Conservation (phyloP, 108 stramenopile species). For the Tribonema minus region DNA sequence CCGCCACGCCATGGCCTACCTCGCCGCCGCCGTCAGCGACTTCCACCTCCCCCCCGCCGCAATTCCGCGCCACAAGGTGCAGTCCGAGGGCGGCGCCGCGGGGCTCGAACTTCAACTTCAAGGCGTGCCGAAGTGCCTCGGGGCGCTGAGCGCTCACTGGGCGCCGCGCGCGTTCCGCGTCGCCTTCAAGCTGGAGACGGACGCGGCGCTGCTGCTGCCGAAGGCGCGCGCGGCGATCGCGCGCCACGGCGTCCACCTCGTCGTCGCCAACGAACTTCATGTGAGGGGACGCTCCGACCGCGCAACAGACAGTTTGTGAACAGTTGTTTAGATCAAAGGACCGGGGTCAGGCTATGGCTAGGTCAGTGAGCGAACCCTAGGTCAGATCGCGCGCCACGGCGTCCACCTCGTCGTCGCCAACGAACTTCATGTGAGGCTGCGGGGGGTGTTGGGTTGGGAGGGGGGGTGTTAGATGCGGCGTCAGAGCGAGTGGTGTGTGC, state of each 20-base stretch:
- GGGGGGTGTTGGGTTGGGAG: not conserved
- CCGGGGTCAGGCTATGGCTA: no score
- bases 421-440: conserved; percentile 56
- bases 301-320: conserved; percentile 47
- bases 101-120: conserved; percentile 34
- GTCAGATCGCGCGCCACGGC: conserved; percentile 56
- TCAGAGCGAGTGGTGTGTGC: not conserved
- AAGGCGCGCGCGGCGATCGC: conserved; percentile 78
- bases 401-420: conserved; percentile 95
- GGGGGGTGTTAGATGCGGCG: not conserved
- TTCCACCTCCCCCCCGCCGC: conserved; percentile 81
- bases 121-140: conserved; percentile 88
- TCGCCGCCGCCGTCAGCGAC: conserved; percentile 93
- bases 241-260: conserved; percentile 81
- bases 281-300: not conserved
- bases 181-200: conserved; percentile 98
- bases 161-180: conserved; percentile 84
- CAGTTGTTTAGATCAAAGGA: not conserved
- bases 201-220: conserved; percentile 67
- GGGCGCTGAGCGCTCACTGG: conserved; percentile 67
- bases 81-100: conserved; percentile 53
- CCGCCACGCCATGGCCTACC: conserved; percentile 62
- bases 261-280: conserved; percentile 86
- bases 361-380: not conserved
- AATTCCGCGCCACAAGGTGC: conserved; percentile 86